phyloP scores from a whole-genome alignment of 495 filamentous ascomycete species.

The Xanthoparmelia taractica region DNA sequence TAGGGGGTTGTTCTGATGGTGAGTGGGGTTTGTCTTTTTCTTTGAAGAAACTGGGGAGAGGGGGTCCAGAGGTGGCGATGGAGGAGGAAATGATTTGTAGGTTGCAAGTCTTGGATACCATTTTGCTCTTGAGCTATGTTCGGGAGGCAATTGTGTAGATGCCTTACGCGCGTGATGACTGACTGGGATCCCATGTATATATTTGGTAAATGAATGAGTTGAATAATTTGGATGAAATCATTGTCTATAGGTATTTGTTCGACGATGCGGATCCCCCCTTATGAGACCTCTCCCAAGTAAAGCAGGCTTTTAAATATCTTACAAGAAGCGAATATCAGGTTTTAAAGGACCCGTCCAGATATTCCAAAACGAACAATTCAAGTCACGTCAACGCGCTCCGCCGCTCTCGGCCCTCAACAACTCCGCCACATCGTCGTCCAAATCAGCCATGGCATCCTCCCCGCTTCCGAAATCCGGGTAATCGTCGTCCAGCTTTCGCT shows the following conservation, averaged over 20 bases:
- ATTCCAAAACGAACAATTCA: neutral
- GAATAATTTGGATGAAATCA: neutral
- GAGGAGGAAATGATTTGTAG: too few species aligned
- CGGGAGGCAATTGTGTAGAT: neutral
- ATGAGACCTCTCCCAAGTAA: neutral
- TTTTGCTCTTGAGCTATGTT: neutral
- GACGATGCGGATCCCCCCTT: too few species aligned
- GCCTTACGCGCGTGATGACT: neutral
- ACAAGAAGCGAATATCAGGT: neutral
- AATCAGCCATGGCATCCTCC: constrained; percentile 53
- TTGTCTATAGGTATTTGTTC: too few species aligned
- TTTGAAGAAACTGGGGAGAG: too few species aligned
- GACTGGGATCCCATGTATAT: neutral
- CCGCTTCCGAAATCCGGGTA: constrained; percentile 60
- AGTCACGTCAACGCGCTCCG: constrained; percentile 13
- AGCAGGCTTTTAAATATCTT: neutral
- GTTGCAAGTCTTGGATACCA: too few species aligned
- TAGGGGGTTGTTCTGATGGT: too few species aligned
- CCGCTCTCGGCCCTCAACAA: constrained; percentile 55
- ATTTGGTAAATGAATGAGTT: neutral
- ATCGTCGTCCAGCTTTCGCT: constrained; percentile 67
- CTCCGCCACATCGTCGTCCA: constrained; percentile 79
- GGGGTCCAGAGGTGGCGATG: too few species aligned
- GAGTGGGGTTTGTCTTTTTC: too few species aligned
- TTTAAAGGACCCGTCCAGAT: too few species aligned